phyloP scores from a whole-genome alignment of 768 basidiomycete species.

The Amanita jacksonii region DNA sequence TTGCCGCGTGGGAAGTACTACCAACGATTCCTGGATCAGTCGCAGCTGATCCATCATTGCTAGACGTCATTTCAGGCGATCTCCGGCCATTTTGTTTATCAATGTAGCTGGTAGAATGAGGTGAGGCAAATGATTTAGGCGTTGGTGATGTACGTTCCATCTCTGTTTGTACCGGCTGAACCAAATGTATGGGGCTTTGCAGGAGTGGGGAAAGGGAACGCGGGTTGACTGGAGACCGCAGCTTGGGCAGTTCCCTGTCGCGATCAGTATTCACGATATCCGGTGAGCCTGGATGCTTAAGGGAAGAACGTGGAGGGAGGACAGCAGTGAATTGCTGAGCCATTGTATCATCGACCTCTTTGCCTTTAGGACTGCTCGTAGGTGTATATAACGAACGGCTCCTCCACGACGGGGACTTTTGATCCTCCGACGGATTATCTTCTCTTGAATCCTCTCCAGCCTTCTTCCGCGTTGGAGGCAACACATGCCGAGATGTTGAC shows the following conservation, averaged over 20 bases:
- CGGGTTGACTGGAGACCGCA: too few relatives aligned
- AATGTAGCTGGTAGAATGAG: neutral
- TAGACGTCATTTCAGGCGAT: slow-evolving; percentile 1
- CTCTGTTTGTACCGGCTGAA: neutral
- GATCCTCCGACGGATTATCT: slow-evolving; percentile 35
- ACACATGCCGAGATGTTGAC: slow-evolving; percentile 33
- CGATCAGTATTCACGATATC: too few relatives aligned
- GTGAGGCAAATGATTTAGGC: neutral
- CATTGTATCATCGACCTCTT: slow-evolving; percentile 18
- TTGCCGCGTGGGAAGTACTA: neutral
- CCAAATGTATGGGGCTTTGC: too few relatives aligned
- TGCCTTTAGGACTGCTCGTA: slow-evolving; percentile 24
- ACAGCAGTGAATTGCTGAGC: slow-evolving; percentile 5
- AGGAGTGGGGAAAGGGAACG: too few relatives aligned
- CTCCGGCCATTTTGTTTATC: neutral
- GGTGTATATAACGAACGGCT: slow-evolving; percentile 13
- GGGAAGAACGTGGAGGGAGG: slow-evolving; percentile 8
- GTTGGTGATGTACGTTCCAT: neutral
- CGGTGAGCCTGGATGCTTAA: neutral
- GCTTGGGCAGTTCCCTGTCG: too few relatives aligned
- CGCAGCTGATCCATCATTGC: neutral
- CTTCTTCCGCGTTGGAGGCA: slow-evolving; percentile 33
- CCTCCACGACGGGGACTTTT: slow-evolving; percentile 17
- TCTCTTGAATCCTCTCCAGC: slow-evolving; percentile 32
- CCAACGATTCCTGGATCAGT: slow-evolving; percentile 5